Evolutionary conservation across 164 flowering plant species (phyloP).

Genomic region (Magnolia changhungtana): DNA sequence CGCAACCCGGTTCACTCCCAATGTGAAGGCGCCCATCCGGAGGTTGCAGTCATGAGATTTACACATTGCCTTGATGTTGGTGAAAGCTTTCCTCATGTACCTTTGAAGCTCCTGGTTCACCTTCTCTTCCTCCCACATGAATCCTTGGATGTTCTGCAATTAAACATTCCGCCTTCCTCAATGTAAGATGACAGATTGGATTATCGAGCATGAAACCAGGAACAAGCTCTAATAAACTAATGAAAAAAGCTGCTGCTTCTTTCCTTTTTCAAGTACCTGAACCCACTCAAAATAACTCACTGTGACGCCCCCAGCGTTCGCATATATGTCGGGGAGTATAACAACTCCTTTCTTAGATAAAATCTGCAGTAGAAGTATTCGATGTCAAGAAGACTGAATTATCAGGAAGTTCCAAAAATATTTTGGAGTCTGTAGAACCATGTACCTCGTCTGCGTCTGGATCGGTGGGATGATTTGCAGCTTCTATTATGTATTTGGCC

Average conservation of each 20-base stretch:
- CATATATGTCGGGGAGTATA: constrained; percentile 75
- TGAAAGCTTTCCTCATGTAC: constrained; percentile 77
- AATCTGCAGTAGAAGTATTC: constrained; percentile 26
- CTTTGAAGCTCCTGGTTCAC: constrained; percentile 64
- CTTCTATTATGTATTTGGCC: constrained; percentile 73
- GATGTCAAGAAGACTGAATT: neutral
- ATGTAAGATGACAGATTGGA: neutral
- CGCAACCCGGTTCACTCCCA: constrained; percentile 86
- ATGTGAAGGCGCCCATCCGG: constrained; percentile 92
- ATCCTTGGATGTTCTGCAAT: constrained; percentile 88
- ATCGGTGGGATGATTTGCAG: constrained; percentile 84
- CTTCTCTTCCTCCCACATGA: constrained; percentile 93
- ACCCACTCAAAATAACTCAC: constrained; percentile 64
- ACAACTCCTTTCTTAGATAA: constrained; percentile 60
- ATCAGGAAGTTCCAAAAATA: neutral
- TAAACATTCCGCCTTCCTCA: neutral
- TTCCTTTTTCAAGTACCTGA: constrained; percentile 32
- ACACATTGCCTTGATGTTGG: constrained; percentile 70
- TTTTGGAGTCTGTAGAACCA: neutral
- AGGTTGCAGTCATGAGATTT: constrained; percentile 68
- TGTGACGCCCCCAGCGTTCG: constrained; percentile 71
- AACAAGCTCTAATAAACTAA: neutral
- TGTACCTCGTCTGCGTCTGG: constrained; percentile 83
- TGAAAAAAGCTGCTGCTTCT: neutral
- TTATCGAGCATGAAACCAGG: neutral